phyloP scores from a whole-genome alignment of 2,329 filamentous ascomycete genomes.

The Pyricularia pennisetigena region DNA sequence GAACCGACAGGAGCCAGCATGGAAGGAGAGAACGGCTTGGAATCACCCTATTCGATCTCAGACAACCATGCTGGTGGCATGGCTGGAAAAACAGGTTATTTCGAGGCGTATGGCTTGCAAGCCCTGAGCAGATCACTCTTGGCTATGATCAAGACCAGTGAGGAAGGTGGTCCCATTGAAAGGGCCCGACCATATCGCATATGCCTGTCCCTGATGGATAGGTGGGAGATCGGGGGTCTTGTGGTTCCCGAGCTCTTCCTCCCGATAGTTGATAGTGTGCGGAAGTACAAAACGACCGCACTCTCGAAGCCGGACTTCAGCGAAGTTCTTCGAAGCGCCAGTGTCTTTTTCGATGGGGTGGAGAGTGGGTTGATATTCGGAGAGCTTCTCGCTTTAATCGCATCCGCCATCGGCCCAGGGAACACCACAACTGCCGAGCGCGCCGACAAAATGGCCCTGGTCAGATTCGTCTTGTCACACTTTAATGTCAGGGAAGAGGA shows the following conservation, averaged over 20 bases:
- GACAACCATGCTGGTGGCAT: constrained; percentile 32
- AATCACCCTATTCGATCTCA: constrained; percentile 32
- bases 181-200: constrained; percentile 81
- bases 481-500: constrained; percentile 96
- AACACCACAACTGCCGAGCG: constrained; percentile 34
- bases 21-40: constrained; percentile 19
- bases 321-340: constrained; percentile 87
- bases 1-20: constrained; percentile 30
- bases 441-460: constrained; percentile 57
- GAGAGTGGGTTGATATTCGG: constrained; percentile 90
- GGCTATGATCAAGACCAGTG: constrained; percentile 56
- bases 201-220: constrained; percentile 92
- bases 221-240: constrained; percentile 90
- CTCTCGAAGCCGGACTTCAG: constrained; percentile 61
- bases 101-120: constrained; percentile 67
- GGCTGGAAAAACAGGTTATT: constrained; percentile 64
- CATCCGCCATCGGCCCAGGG: constrained; percentile 43
- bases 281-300: constrained; percentile 58
- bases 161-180: constrained; percentile 44
- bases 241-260: constrained; percentile 85
- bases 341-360: constrained; percentile 93
- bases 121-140: constrained; percentile 67
- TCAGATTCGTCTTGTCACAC: constrained; percentile 71
- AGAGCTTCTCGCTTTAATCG: constrained; percentile 62
- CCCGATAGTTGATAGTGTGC: constrained; percentile 72